Conservation (phyloP, 2,329 filamentous ascomycete species). For the Penicillium sp. region DNA sequence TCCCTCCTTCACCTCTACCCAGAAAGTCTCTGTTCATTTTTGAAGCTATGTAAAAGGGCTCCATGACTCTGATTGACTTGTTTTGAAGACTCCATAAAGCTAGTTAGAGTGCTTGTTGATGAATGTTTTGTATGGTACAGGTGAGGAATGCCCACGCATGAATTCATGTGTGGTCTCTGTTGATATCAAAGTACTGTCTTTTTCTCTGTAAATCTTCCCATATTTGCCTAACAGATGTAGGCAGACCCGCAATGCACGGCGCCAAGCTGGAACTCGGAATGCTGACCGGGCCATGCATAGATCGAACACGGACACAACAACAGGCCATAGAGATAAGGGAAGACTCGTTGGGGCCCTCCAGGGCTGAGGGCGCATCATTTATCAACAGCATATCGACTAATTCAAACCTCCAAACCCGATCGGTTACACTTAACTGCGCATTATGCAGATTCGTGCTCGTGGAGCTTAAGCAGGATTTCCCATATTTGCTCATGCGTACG, state of each 20-base stretch:
- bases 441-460: too few relatives aligned
- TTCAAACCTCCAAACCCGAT: too few relatives aligned
- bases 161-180: not conserved
- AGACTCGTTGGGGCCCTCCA: not conserved
- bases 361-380: not conserved
- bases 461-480: too few relatives aligned
- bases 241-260: not conserved
- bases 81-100: too few relatives aligned
- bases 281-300: not conserved
- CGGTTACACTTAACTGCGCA: rapidly evolving
- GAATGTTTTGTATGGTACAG: too few relatives aligned
- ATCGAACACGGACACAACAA: not conserved
- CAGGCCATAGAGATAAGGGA: too few relatives aligned
- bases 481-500: not conserved
- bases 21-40: too few relatives aligned
- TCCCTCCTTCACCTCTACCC: not conserved
- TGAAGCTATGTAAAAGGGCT: too few relatives aligned
- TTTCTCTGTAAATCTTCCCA: too few relatives aligned
- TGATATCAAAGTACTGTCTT: not conserved
- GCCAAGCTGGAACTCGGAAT: slow-evolving; percentile 13
- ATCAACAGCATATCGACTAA: too few relatives aligned
- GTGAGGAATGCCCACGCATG: not conserved
- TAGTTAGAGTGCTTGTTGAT: too few relatives aligned
- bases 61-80: too few relatives aligned
- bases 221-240: not conserved